Evolutionary conservation across 2,329 filamentous ascomycete species (phyloP), one percentile per base, ranked within the genome.

Genomic region (Neonectria sp.): DNA sequence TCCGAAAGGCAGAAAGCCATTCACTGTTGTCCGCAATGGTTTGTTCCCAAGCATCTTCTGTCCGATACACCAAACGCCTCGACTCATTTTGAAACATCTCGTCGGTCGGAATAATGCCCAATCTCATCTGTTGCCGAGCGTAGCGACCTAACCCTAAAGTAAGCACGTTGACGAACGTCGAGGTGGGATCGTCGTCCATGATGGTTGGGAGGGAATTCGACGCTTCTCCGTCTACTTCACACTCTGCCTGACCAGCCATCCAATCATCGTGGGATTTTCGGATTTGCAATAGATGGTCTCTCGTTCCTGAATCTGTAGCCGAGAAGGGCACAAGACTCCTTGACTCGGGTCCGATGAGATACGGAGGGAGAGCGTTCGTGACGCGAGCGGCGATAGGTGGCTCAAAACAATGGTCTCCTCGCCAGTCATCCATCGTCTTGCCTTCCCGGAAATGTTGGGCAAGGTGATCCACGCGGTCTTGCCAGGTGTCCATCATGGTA

Each of bases 21-120:
- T 77, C 71, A 0, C 55, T 55, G 24, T 78, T 77, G 9, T 78
- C 75, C 3, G 76, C 75, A 46, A 79, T 67, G 0, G 75, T 78
- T 21, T 76, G 73, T 25, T 78, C 74, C 70, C 69, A 77, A 0
- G 71, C 65, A 7, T 78, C 76, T 1, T 67, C 64, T 1, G 63
- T 69, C 12, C 73, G 69, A 33, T 75, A 78, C 17, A 75, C 69
- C 6, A 79, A 59, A 11, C 69, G 68, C 15, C 75, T 72, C 3
- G 75, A 72, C 37, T 78, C 75, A 0, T 69, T 59, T 15, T 76
- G 69, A 6, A 79, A 73, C 71, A 79, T 78, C 4, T 71, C 70
- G 21, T 79, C 76, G 0, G 68, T 77, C 2, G 71, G 66, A 2
- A 76, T 24, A 3, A 76, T 37, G 0, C 76, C 76, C 0, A 65